Base-by-base conservation (phyloP, 1,139 yeast species). In the Yamadazyma epiphylla region DNA sequence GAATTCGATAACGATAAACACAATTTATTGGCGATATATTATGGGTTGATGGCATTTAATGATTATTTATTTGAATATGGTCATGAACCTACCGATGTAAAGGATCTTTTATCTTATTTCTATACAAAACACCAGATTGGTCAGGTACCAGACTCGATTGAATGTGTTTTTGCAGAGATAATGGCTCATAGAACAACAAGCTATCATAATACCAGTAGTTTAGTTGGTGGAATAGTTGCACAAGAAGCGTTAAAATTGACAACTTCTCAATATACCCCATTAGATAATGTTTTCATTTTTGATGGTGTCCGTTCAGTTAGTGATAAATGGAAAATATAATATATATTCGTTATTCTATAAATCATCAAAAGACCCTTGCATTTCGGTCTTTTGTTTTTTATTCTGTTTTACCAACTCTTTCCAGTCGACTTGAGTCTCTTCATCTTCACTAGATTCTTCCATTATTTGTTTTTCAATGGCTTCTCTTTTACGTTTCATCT, bases 221-320 rank as follows among this genome's bases (percentile, higher is more conserved):
- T 82, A n/a, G 59, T 84, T 44, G 95, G 94, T 4, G 95, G 95
- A 0, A 58, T 85, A 8, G 85, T 77, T 0, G 77, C 87, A 12
- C 95, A 87, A 49, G 96, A 87, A 48, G 74, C 72, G 7, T 64
- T 80, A 34, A 83, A 58, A 56, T 46, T 81, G 3, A 52, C 81
- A 10, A 82, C 94, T 2, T 72, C 74, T 27, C 95, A 87, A 51
- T 86, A 82, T 43, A 64, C 79, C 4, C 89, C 95, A 1, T 49
- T 84, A 27, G 80, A 80, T 39, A 81, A 84, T 43, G 55, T 79
- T 13, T 64, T 78, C 31, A 66, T 80, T 0, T 84, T 74, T 51
- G 89, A 86, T 50, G 94, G 91, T 3, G 62, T 79, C 6, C 52
- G 60, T 15, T 70, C 82, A 13, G 58, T 60, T 21, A 67, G 78